Base-by-base conservation (phyloP, 495 filamentous ascomycete genomes). In the Aspergillus egyptiacus region DNA sequence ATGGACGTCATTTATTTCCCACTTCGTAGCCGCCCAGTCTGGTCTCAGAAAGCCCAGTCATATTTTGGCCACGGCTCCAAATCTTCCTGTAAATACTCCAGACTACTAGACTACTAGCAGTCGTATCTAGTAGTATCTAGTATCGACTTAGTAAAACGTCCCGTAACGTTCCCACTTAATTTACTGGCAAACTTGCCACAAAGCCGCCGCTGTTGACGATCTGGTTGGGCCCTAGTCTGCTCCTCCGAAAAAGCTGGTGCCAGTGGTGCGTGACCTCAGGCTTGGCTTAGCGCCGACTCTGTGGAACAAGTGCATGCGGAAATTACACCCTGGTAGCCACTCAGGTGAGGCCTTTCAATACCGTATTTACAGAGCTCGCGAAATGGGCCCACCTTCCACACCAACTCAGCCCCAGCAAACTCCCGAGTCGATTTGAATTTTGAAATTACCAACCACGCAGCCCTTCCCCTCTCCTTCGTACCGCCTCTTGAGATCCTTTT, bases 231-330 rank as follows among this genome's bases (percentile, higher is more conserved):
- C 27, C 7, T 41, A 20, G 44, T 10, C 41, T 50, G 46, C 54
- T 48, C 42, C n/a, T n/a, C n/a, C n/a, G n/a, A n/a, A n/a, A n/a
- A n/a, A n/a, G n/a, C n/a, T n/a, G n/a, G n/a, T 52, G 52, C 49
- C 56, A 37, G 54, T 67, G 63, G 63, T 63, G 64, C 63, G 60
- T 70, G 64, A 66, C 62, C 60, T 30, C 25, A 31, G 40, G 24
- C 40, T 15, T 17, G 15, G 54, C 40, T 50, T 59, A 58, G 56
- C 47, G 56, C 49, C 33, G 49, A 55, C 46, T 9, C 36, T 36
- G 40, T 46, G 38, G 47, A 36, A 46, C 47, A 37, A 53, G 47
- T 19, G 24, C 14, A 22, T 49, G 43, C 54, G 15, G 45, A 54
- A 42, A 11, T 56, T 52, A 56, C 48, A 46, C 28, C n/a, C n/a